A percentile compares a stretch with the other conserved stretches of the same genome.
Conservation (phyloP, 768 basidiomycete species). For the Kwoniella shandongensis region DNA sequence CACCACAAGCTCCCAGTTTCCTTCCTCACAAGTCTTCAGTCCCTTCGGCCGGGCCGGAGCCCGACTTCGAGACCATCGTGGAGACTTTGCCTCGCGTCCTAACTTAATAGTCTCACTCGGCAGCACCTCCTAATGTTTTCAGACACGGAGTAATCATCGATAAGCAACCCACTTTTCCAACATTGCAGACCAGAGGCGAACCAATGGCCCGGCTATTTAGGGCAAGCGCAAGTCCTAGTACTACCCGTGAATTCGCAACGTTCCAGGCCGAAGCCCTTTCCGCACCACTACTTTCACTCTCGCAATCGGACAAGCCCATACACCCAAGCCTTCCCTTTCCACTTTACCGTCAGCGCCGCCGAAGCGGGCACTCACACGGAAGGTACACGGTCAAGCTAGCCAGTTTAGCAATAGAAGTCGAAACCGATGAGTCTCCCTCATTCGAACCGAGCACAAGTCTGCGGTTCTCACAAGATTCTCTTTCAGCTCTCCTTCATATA, state of each 20-base stretch:
- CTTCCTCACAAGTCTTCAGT: slow-evolving; percentile 58
- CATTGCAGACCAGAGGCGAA: slow-evolving; percentile 21
- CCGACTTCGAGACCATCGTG: slow-evolving; percentile 51
- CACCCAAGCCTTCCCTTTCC: not conserved
- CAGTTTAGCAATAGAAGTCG: slow-evolving; percentile 8
- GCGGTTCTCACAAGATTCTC: not conserved
- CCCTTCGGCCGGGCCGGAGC: slow-evolving; percentile 50
- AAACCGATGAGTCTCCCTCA: not conserved
- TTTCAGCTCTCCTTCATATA: slow-evolving; percentile 12
- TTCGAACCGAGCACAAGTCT: not conserved
- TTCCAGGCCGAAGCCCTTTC: not conserved
- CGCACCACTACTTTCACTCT: not conserved
- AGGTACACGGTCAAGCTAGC: slow-evolving; percentile 5
- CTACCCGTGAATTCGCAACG: too few relatives aligned
- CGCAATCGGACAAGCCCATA: not conserved
- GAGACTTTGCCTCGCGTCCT: slow-evolving; percentile 51
- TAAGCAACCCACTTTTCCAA: slow-evolving; percentile 54
- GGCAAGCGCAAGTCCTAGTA: slow-evolving; percentile 4
- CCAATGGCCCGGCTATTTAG: slow-evolving; percentile 9
- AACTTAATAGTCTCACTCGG: slow-evolving; percentile 30
- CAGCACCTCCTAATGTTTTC: slow-evolving; percentile 54
- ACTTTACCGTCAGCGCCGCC: slow-evolving; percentile 10
- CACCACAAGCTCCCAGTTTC: slow-evolving; percentile 56
- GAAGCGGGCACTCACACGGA: slow-evolving; percentile 7
- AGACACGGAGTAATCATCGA: slow-evolving; percentile 54